Conservation (phyloP, 2,329 filamentous ascomycete species). For the Trichoderma koningii region DNA sequence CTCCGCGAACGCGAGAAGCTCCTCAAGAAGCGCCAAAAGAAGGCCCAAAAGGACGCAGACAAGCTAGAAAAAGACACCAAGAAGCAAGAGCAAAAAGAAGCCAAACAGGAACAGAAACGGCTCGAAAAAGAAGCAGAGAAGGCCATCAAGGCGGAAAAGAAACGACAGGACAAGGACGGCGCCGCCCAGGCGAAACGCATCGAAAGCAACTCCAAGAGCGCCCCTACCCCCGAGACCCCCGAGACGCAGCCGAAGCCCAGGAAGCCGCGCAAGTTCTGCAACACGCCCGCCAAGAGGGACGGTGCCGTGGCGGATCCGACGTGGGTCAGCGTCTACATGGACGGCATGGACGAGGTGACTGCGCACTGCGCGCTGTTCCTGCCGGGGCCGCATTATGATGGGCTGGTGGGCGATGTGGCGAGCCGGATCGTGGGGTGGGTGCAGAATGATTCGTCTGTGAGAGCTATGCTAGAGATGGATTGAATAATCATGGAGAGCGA, state of each 20-base stretch:
- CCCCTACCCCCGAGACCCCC: neutral
- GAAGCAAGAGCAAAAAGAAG: conserved; percentile 37
- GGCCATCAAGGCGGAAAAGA: conserved; percentile 41
- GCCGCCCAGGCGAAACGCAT: conserved; percentile 37
- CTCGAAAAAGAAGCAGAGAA: conserved; percentile 41
- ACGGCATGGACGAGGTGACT: conserved; percentile 78
- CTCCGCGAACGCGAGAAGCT: conserved; percentile 65
- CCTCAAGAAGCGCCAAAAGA: conserved; percentile 55
- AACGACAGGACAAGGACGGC: conserved; percentile 37
- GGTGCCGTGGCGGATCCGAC: conserved; percentile 64
- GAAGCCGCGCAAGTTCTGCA: conserved; percentile 77
- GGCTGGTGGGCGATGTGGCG: conserved; percentile 73
- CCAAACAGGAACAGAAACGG: conserved; percentile 33
- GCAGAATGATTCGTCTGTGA: conserved; percentile 57
- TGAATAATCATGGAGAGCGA: neutral
- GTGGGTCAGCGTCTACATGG: conserved; percentile 81
- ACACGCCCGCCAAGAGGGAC: conserved; percentile 59
- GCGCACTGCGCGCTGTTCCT: conserved; percentile 85
- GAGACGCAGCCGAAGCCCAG: conserved; percentile 38
- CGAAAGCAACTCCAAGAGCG: conserved; percentile 24
- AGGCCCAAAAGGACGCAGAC: conserved; percentile 45
- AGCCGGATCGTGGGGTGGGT: conserved; percentile 70
- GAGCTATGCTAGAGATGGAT: conserved; percentile 40
- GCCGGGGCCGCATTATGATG: conserved; percentile 70
- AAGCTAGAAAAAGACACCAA: conserved; percentile 41